Evolutionary conservation across 441 rosid species (phyloP).

Genomic region (Euphorbia schlechtendalii): DNA sequence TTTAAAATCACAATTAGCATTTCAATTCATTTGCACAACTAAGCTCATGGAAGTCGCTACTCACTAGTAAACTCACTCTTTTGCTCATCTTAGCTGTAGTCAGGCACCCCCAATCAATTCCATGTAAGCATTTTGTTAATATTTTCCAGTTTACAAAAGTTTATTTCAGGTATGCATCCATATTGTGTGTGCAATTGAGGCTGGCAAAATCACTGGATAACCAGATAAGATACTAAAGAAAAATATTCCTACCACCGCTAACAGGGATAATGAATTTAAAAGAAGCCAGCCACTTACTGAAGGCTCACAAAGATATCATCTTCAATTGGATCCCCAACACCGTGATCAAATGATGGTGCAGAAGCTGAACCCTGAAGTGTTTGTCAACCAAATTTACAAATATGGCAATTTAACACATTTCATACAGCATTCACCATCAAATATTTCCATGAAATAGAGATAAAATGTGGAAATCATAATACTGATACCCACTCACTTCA

Average conservation of each 20-base stretch:
- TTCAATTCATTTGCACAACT: not conserved
- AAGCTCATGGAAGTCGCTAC: not conserved
- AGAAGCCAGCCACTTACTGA: slow-evolving; percentile 52
- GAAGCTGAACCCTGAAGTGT: slow-evolving; percentile 66
- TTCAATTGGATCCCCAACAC: slow-evolving; percentile 89
- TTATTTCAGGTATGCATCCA: not conserved
- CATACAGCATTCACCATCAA: not conserved
- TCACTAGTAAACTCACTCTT: not conserved
- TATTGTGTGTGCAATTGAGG: too few relatives aligned
- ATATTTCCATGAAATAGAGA: slow-evolving; percentile 1
- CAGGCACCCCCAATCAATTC: slow-evolving; percentile 5
- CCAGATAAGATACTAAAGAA: not conserved
- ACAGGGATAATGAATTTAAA: not conserved
- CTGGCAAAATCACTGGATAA: not conserved
- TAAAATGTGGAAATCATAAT: not conserved
- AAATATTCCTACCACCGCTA: not conserved
- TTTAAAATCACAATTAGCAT: not conserved
- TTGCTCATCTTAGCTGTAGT: not conserved
- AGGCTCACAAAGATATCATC: slow-evolving; percentile 72
- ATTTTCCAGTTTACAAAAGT: not conserved
- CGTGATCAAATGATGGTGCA: slow-evolving; percentile 88
- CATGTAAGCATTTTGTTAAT: not conserved
- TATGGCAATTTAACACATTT: too few relatives aligned
- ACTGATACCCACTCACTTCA: slow-evolving; percentile 41
- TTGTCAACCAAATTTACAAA: too few relatives aligned